Base-by-base conservation (phyloP, 305 asterid species). In the Plantago lanceolata region DNA sequence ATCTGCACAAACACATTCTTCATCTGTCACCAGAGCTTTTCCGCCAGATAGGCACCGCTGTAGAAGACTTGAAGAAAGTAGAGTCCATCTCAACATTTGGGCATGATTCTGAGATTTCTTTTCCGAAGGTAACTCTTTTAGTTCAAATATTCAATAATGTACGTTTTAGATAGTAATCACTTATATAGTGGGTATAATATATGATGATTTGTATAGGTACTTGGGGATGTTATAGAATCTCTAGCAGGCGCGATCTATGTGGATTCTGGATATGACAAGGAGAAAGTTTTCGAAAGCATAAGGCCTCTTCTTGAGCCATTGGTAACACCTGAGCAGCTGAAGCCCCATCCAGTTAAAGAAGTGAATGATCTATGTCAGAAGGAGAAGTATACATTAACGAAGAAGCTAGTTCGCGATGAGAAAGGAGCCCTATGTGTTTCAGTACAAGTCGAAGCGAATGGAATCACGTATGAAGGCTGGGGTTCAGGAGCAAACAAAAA, bases 211-310 rank as follows among this genome's bases (percentile, higher is more conserved):
- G 24, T 72, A 12, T 59, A 91, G 98, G 97, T 92, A 35, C 91
- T 92, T 16, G 95, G 88, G 9, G 97, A 92, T 64, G 63, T 92
- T 6, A 84, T 92, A 20, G 97, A 92, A 72, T 87, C 98, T 7
- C 61, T 92, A 45, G 95, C 87, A 0, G 98, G 96, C 19, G 95
- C 98, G 0, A 80, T 92, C 37, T 69, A 79, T 48, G 71, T 92
- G 0, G 98, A 92, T 73, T 92, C 96, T 0, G 82, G 87, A 28
- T 79, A 80, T 43, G 53, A 85, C 52, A 80, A 80, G 67, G 89
- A 79, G 6, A 45, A 12, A 3, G 93, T 85, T 4, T 81, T 84
- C 61, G 65, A 45, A 64, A 35, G 96, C 61, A 73, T 92, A 70
- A 78, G 77, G 53, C 96, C 89, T 14, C 95, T 87, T 33, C 84